These are phyloP conservation scores for Penicillium arizonense DNA, from an alignment of 495 filamentous ascomycete genomes.

Conservation along the genomic window DNA sequence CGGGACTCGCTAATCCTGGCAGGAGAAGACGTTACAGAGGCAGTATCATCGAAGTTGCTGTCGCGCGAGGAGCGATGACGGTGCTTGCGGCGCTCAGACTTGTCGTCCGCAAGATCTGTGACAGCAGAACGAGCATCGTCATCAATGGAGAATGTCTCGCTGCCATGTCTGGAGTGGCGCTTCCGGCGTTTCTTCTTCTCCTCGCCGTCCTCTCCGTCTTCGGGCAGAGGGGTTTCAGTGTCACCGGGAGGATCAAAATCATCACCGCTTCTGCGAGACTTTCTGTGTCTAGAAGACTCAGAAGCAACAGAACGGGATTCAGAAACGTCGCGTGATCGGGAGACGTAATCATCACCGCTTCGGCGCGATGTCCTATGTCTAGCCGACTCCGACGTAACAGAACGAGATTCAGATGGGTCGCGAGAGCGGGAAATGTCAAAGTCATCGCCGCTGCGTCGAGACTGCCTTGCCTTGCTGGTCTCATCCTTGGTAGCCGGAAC, in stretches of 20 bases:
- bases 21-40: conserved; percentile 36
- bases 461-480: background rate
- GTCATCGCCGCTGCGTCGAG: background rate
- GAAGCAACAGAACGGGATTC: conserved; percentile 24
- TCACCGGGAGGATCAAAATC: conserved; percentile 20
- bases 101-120: conserved; percentile 16
- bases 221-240: background rate
- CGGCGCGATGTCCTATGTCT: background rate
- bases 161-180: conserved; percentile 12
- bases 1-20: conserved; percentile 26
- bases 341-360: background rate
- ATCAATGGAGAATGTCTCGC: conserved; percentile 1
- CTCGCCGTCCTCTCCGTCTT: conserved; percentile 10
- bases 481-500: background rate
- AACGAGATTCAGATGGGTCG: background rate
- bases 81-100: conserved; percentile 20
- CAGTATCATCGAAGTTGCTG: conserved; percentile 29
- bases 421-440: background rate
- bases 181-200: conserved; percentile 21
- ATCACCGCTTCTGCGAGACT: conserved; percentile 19
- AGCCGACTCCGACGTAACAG: too few species aligned
- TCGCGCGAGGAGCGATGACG: conserved; percentile 25
- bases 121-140: conserved; percentile 9
- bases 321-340: conserved; percentile 6
- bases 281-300: conserved; percentile 21